Percentiles rank a stretch among this genome's conserved stretches.
These are phyloP conservation scores for Starmerella powellii DNA, from an alignment of 805 yeast species.

Conservation along the genomic window DNA sequence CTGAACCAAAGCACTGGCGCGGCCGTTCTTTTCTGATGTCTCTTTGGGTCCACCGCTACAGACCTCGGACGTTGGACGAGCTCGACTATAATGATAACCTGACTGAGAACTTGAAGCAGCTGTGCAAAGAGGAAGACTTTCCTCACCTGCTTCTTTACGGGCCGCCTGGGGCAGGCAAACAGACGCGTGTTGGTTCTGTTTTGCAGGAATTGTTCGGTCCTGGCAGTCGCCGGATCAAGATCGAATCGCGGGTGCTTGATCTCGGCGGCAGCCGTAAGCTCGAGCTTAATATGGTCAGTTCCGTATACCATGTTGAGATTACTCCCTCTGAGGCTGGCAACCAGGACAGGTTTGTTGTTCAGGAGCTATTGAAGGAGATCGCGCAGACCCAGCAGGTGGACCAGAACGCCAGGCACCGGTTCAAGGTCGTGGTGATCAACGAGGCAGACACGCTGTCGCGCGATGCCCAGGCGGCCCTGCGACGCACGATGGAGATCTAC, in stretches of 20 bases:
- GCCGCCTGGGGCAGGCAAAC: constrained; percentile 94
- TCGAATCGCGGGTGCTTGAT: constrained; percentile 75
- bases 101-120: constrained; percentile 49
- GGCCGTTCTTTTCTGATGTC: constrained; percentile 27
- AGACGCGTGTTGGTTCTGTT: constrained; percentile 77
- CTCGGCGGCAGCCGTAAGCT: constrained; percentile 55
- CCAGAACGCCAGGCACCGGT: constrained; percentile 39
- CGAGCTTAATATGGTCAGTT: constrained; percentile 86
- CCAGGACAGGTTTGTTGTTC: constrained; percentile 89
- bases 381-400: constrained; percentile 96
- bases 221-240: constrained; percentile 70
- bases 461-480: constrained; percentile 84
- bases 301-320: constrained; percentile 82
- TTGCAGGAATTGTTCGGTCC: constrained; percentile 71
- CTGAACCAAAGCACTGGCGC: neutral
- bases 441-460: constrained; percentile 93
- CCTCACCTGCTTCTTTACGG: constrained; percentile 92
- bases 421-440: constrained; percentile 78
- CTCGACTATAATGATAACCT: constrained; percentile 58
- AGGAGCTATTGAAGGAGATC: constrained; percentile 82
- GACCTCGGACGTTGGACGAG: constrained; percentile 57
- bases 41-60: constrained; percentile 90
- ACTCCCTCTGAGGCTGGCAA: constrained; percentile 96
- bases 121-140: constrained; percentile 65
- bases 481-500: constrained; percentile 59